A percentile compares a stretch with the other conserved stretches of the same genome.
Evolutionary conservation across 2,329 filamentous ascomycete genomes (phyloP).

Genomic region (Colletotrichum gigasporum): DNA sequence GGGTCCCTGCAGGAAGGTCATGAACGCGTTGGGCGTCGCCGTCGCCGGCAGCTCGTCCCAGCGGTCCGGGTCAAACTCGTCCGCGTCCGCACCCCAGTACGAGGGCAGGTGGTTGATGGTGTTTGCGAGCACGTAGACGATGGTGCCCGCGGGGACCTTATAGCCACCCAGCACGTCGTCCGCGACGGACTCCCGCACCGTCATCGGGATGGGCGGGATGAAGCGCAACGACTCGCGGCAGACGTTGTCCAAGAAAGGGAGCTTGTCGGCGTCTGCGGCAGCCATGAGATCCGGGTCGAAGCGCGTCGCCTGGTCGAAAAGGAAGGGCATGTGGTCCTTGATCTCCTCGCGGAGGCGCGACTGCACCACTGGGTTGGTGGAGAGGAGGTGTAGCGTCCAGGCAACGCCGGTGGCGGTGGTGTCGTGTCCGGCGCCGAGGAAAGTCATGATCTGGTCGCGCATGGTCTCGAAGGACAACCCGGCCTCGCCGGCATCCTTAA

Average conservation of each 20-base stretch:
- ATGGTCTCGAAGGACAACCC: slow-evolving; percentile 45
- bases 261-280: slow-evolving; percentile 46
- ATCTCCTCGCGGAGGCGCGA: slow-evolving; percentile 50
- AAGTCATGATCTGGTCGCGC: slow-evolving; percentile 49
- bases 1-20: slow-evolving; percentile 43
- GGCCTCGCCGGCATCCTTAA: slow-evolving; percentile 45
- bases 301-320: slow-evolving; percentile 45
- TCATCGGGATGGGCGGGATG: slow-evolving; percentile 55
- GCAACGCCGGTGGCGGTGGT: slow-evolving; percentile 54
- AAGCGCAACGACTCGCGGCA: slow-evolving; percentile 56
- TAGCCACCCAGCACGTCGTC: slow-evolving; percentile 51
- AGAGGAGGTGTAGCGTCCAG: slow-evolving; percentile 53
- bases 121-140: slow-evolving; percentile 53
- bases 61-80: slow-evolving; percentile 52
- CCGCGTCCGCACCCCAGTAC: slow-evolving; percentile 51
- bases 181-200: slow-evolving; percentile 50
- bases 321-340: slow-evolving; percentile 43
- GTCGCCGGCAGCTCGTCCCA: slow-evolving; percentile 49
- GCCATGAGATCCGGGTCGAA: slow-evolving; percentile 41
- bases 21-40: slow-evolving; percentile 46
- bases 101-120: slow-evolving; percentile 49
- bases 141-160: slow-evolving; percentile 51
- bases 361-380: slow-evolving; percentile 49
- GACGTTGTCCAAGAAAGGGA: slow-evolving; percentile 56
- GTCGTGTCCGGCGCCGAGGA: slow-evolving; percentile 53